Conservation (phyloP, 208 protist genomes). For the Acanthamoeba culbertsoni region DNA sequence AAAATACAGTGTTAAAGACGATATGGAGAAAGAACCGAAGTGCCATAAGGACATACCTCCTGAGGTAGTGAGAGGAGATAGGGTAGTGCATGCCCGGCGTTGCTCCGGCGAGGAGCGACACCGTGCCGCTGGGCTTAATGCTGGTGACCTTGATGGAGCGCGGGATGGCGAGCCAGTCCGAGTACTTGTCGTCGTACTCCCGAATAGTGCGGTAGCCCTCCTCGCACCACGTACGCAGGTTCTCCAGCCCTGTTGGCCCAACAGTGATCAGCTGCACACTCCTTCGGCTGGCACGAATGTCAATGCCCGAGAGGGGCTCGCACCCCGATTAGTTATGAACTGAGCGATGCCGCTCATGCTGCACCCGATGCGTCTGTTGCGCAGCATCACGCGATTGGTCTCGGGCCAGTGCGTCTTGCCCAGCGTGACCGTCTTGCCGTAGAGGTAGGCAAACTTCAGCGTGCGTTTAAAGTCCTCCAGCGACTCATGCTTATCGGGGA, state of each 20-base stretch:
- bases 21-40: background rate
- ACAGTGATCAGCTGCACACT: background rate
- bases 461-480: slow-evolving; percentile 84
- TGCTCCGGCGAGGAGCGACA: slow-evolving; percentile 85
- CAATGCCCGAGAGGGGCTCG: no score
- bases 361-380: slow-evolving; percentile 87
- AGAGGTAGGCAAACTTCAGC: slow-evolving; percentile 82
- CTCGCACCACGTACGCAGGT: slow-evolving; percentile 42
- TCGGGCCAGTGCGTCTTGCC: slow-evolving; percentile 84
- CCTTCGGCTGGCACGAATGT: background rate
- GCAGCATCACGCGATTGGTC: slow-evolving; percentile 81
- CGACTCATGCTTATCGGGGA: slow-evolving; percentile 80
- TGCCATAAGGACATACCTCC: slow-evolving; percentile 80
- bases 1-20: background rate
- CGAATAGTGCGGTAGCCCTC: slow-evolving; percentile 78
- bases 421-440: slow-evolving; percentile 86
- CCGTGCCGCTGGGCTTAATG: slow-evolving; percentile 87
- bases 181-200: slow-evolving; percentile 76
- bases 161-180: slow-evolving; percentile 79
- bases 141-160: slow-evolving; percentile 86
- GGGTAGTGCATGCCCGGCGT: slow-evolving; percentile 89
- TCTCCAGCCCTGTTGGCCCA: slow-evolving; percentile 65
- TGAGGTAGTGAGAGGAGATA: slow-evolving; percentile 81
- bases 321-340: slow-evolving; percentile 71
- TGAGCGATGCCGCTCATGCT: slow-evolving; percentile 86